Base-by-base conservation (phyloP, 257 asterid species). In the Solanum tarapatanum region DNA sequence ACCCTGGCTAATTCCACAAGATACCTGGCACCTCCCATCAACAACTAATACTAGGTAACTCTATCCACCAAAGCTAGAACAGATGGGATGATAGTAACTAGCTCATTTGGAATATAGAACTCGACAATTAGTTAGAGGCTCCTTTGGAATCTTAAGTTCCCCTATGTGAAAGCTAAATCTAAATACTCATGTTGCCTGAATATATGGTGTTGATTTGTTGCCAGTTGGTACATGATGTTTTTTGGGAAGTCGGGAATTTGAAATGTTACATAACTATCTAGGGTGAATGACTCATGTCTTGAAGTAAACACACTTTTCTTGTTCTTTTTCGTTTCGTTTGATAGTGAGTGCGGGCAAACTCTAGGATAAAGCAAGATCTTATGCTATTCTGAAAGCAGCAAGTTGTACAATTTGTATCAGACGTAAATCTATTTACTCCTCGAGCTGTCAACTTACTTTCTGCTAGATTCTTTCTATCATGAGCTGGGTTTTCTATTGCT, bases 1-100 rank as follows among this genome's bases (percentile, higher is more conserved):
- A 0, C 70, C 70, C 9, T 3, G 8, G 0, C 32, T 24, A 64
- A 66, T 24, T 24, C 19, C 0, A 11, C 0, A 0, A 0, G 73
- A 66, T 11, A 66, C 33, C 4, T 66, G 8, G 24, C 73, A 66
- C 33, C 73, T 24, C 19, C 73, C 73, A 0, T 3, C 73, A 66
- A 11, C 73, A 66, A 11, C 2, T 4, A 9, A 66, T 11, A 5
- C 33, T 24, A 24, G 8, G 33, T 62, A n/a, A 23, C 28, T 58
- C 26, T 21, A 8, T 23, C 36, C 35, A 32, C 5, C 35, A 32
- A 32, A 5, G 35, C 5, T 32, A 32, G 35, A 32, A 32, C 5
- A 32, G 5, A 3, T 60, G 68, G 2, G 28, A 3, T 5, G 77
- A 30, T 70, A 73, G 45, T 7, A 72, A 72, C 43, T 72, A 26